Evolutionary conservation across 2,329 filamentous ascomycete genomes (phyloP).

Genomic region (Colletotrichum abscissum): DNA sequence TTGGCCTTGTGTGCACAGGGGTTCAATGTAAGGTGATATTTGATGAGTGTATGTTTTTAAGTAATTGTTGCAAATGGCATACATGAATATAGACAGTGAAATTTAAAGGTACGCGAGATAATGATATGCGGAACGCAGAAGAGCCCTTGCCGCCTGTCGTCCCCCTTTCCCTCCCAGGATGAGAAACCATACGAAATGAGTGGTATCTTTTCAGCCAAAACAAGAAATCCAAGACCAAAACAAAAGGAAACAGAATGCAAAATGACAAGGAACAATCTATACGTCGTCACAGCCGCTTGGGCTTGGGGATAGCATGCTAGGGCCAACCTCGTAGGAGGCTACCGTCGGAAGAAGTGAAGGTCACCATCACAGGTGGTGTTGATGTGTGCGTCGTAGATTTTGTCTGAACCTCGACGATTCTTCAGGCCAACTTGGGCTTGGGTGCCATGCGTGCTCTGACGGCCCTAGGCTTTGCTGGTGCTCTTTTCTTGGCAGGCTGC

Average conservation of each 20-base stretch:
- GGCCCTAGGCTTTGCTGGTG: background rate
- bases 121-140: constrained; percentile 4
- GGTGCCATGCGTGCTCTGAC: background rate
- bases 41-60: background rate
- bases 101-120: constrained; percentile 1
- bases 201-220: constrained; percentile 18
- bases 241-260: background rate
- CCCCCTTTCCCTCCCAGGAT: background rate
- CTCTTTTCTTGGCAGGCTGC: background rate
- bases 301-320: background rate
- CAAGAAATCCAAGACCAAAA: background rate
- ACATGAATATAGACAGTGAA: constrained; percentile 18
- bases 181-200: constrained; percentile 14
- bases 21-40: background rate
- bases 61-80: background rate
- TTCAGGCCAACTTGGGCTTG: constrained; percentile 1
- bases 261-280: constrained; percentile 12
- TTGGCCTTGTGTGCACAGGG: background rate
- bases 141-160: background rate
- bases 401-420: background rate
- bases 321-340: background rate
- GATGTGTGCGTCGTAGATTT: background rate
- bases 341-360: background rate
- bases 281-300: constrained; percentile 1
- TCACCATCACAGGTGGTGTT: background rate